Conservation (phyloP, 345 rosid genomes). For the Populus deltoides region DNA sequence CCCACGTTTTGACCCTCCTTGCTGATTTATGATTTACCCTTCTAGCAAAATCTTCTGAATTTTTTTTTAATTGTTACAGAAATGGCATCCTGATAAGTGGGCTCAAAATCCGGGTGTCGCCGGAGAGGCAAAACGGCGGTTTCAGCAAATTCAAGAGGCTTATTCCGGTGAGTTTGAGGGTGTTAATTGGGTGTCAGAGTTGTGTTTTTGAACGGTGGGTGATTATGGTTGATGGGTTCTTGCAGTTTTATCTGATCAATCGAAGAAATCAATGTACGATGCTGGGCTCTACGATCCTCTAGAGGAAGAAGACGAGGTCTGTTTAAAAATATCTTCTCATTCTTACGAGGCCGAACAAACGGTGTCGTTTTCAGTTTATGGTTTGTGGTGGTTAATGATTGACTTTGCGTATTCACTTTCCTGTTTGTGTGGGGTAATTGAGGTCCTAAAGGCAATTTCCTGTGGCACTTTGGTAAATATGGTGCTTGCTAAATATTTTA, state of each 20-base stretch:
- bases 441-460: background rate
- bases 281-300: slow-evolving; percentile 77
- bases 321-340: slow-evolving; percentile 9
- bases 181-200: background rate
- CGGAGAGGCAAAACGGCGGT: slow-evolving; percentile 78
- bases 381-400: background rate
- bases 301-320: slow-evolving; percentile 68
- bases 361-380: background rate
- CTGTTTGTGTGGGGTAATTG: background rate
- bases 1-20: background rate
- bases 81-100: slow-evolving; percentile 92
- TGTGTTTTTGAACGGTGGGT: background rate
- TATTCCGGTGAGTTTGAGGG: slow-evolving; percentile 55
- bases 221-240: slow-evolving; percentile 10
- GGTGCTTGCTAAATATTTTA: background rate
- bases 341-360: background rate
- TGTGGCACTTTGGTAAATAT: background rate
- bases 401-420: background rate
- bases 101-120: slow-evolving; percentile 48
- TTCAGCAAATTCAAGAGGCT: slow-evolving; percentile 93
- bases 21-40: background rate
- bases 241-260: slow-evolving; percentile 61
- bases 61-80: slow-evolving; percentile 31
- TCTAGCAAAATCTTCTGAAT: background rate
- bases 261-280: slow-evolving; percentile 71